Evolutionary conservation across 352 stramenopile species (phyloP).

Genomic region (Phytophthora rubi): DNA sequence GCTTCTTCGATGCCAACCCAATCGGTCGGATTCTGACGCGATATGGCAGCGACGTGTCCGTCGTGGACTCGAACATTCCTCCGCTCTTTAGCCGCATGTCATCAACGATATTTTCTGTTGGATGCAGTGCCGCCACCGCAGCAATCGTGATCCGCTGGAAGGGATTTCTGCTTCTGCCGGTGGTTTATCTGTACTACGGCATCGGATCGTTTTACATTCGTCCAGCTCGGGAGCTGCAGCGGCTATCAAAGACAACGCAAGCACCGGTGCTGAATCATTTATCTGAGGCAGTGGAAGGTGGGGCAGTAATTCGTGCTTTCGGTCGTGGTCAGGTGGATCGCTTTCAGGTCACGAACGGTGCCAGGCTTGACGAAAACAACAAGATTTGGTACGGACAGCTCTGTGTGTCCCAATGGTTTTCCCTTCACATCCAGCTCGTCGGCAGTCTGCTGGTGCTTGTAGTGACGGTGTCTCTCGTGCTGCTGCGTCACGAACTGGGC

Average conservation of each 20-base stretch:
- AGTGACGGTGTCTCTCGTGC: conserved; percentile 52
- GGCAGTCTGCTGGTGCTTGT: conserved; percentile 90
- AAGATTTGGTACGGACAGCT: conserved; percentile 49
- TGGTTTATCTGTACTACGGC: conserved; percentile 81
- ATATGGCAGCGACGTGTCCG: conserved; percentile 92
- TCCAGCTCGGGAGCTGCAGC: conserved; percentile 61
- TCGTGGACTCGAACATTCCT: conserved; percentile 85
- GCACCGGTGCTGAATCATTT: conserved; percentile 59
- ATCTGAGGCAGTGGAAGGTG: conserved; percentile 61
- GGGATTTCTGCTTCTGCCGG: conserved; percentile 81
- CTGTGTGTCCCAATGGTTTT: conserved; percentile 56
- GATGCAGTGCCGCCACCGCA: conserved; percentile 81
- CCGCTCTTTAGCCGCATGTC: conserved; percentile 55
- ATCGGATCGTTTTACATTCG: conserved; percentile 53
- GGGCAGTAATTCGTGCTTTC: conserved; percentile 63
- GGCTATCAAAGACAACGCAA: conserved; percentile 53
- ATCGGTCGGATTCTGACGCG: conserved; percentile 91
- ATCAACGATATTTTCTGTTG: conserved; percentile 73
- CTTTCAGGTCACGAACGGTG: conserved; percentile 44
- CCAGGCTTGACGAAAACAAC: conserved; percentile 49
- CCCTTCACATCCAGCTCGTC: conserved; percentile 69
- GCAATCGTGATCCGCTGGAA: conserved; percentile 85
- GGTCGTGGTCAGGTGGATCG: conserved; percentile 42
- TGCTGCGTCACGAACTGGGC: conserved; percentile 45
- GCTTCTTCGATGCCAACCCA: conserved; percentile 94